Base-by-base conservation (phyloP, 352 stramenopile genomes). In the Aphanomyces invadans region DNA sequence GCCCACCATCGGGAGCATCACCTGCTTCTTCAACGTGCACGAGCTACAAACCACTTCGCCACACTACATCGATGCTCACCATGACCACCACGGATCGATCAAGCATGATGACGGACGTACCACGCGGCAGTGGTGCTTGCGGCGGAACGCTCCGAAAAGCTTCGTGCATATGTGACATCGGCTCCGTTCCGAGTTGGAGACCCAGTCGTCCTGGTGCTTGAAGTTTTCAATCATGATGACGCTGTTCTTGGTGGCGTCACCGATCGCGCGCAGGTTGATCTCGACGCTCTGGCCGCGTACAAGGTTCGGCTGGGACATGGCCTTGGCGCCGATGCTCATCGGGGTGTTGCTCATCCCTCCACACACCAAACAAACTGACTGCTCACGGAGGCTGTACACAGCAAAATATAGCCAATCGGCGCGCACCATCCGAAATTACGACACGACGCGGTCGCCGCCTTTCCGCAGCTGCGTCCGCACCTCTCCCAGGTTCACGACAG, bases 121-220 rank as follows among this genome's bases (percentile, higher is more conserved):
- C 28, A 51, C 48, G 9, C 48, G 60, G 49, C 60, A 67, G 21
- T 67, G 60, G 31, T 67, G 48, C 46, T 67, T 67, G 42, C 48
- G 60, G 21, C 60, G 60, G n/a, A 57, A 57, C 29, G 49, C 49
- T 21, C 49, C 49, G 36, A 67, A 67, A 12, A 45, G 25, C 2
- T 49, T 67, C n/a, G 48, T 57, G 39, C 28, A 59, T 2, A 49
- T 49, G 28, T 59, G 39, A 33, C 60, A 67, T 19, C 60, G 60
- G 15, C 54, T 51, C 10, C 60, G 48, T 38, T 67, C 48, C 5
- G 42, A 39, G 45, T 67, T 59, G 28, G 25, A 39, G 12, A 49
- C 9, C 45, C 60, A 67, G 21, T 67, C 60, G 29, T 64, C 25
- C 33, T 45, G 55, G 21, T 67, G 28, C n/a, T 57, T 57, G 49